Evolutionary conservation across 345 rosid species (phyloP).

Genomic region (Geranium brycei): DNA sequence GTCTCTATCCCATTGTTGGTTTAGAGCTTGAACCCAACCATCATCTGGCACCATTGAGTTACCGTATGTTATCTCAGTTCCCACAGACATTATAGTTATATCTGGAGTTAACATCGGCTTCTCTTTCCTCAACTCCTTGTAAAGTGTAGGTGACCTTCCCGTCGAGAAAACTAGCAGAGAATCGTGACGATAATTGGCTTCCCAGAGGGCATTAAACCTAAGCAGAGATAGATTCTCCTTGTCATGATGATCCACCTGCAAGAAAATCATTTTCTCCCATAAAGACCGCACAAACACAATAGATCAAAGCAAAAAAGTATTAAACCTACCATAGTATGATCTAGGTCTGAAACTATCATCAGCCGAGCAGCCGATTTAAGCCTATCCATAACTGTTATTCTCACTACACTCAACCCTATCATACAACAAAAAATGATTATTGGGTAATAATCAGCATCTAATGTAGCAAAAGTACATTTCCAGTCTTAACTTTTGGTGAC

Average conservation of each 20-base stretch:
- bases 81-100: slow-evolving; percentile 91
- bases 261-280: slow-evolving; percentile 6
- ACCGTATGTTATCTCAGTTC: slow-evolving; percentile 96
- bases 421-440: neutral
- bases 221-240: slow-evolving; percentile 61
- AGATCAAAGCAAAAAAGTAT: slow-evolving; percentile 7
- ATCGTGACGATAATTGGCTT: slow-evolving; percentile 57
- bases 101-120: slow-evolving; percentile 93
- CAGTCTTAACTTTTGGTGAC: neutral
- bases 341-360: slow-evolving; percentile 96
- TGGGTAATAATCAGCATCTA: neutral
- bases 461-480: neutral
- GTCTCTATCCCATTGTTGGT: slow-evolving; percentile 71
- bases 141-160: slow-evolving; percentile 83
- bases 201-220: slow-evolving; percentile 89
- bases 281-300: slow-evolving; percentile 4
- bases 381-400: slow-evolving; percentile 45
- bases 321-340: slow-evolving; percentile 69
- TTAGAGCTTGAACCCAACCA: slow-evolving; percentile 80
- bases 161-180: slow-evolving; percentile 88
- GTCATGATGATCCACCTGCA: slow-evolving; percentile 94
- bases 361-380: slow-evolving; percentile 56
- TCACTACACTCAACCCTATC: slow-evolving; percentile 8
- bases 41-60: slow-evolving; percentile 71
- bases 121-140: slow-evolving; percentile 61